These are phyloP conservation scores for Nissolia schottii DNA, from an alignment of 306 rosid species.

Conservation along the genomic window DNA sequence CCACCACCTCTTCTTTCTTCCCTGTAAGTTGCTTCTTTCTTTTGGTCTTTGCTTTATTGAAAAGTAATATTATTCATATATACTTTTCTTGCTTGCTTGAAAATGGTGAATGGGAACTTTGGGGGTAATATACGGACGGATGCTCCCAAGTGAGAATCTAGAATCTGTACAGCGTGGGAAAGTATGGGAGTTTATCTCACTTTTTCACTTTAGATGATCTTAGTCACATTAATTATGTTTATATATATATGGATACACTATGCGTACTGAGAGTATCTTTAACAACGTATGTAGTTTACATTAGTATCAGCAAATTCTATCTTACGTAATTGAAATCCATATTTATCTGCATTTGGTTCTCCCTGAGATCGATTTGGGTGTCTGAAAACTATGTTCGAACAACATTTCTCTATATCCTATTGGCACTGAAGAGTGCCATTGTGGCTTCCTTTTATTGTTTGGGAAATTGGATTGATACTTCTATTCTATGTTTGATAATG, in stretches of 20 bases:
- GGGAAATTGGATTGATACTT: neutral
- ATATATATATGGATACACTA: neutral
- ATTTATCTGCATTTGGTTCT: too few relatives aligned
- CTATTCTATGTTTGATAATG: neutral
- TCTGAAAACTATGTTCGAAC: too few relatives aligned
- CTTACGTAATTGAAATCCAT: too few relatives aligned
- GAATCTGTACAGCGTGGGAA: too few relatives aligned
- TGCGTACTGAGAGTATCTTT: too few relatives aligned
- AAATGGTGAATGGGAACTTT: conserved; percentile 4
- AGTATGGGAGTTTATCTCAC: too few relatives aligned
- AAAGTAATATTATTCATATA: neutral
- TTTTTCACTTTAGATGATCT: too few relatives aligned
- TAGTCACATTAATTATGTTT: too few relatives aligned
- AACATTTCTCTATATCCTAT: neutral
- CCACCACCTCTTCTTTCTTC: conserved; percentile 53
- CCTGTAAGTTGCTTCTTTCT: conserved; percentile 33
- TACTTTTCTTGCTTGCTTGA: neutral
- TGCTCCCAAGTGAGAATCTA: too few relatives aligned
- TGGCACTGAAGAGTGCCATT: neutral
- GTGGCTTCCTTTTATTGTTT: neutral
- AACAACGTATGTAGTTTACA: too few relatives aligned
- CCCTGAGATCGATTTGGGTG: too few relatives aligned
- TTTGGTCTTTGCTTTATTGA: neutral
- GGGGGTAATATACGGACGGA: neutral
- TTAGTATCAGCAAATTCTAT: too few relatives aligned